phyloP scores from a whole-genome alignment of 306 rosid species.

The Glycine latifolia region DNA sequence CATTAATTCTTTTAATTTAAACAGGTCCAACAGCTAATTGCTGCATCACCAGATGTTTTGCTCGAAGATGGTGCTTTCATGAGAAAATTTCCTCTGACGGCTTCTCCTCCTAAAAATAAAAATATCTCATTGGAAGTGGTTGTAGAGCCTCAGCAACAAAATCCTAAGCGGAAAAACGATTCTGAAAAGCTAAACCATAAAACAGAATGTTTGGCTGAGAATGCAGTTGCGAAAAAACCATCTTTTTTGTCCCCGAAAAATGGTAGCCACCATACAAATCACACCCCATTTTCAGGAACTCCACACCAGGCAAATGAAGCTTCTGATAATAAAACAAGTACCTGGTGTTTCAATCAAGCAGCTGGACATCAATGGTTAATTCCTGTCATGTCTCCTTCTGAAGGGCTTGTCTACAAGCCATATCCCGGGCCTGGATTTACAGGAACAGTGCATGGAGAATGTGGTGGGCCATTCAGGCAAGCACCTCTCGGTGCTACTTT shows the following conservation, averaged over 20 bases:
- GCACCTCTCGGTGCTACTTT: constrained; percentile 50
- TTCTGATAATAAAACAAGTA: constrained; percentile 52
- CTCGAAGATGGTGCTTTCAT: constrained; percentile 68
- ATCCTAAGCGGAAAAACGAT: constrained; percentile 46
- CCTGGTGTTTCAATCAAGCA: constrained; percentile 68
- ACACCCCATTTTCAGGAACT: constrained; percentile 51
- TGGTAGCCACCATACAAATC: constrained; percentile 55
- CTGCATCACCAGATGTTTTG: constrained; percentile 71
- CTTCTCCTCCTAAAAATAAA: constrained; percentile 43
- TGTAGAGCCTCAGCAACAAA: constrained; percentile 42
- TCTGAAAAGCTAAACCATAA: constrained; percentile 59
- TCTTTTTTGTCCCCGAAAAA: constrained; percentile 54
- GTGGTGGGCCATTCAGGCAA: constrained; percentile 56
- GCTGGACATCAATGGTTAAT: constrained; percentile 75
- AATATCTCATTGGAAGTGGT: constrained; percentile 39
- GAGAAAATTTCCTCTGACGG: constrained; percentile 53
- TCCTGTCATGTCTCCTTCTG: constrained; percentile 81
- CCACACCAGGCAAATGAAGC: constrained; percentile 45
- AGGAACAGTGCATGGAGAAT: constrained; percentile 59
- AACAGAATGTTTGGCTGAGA: constrained; percentile 75
- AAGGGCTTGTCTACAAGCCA: constrained; percentile 90
- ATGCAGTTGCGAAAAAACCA: constrained; percentile 53
- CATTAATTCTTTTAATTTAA: constrained; percentile 36
- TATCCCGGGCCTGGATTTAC: constrained; percentile 60
- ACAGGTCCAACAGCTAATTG: constrained; percentile 76